Conservation (phyloP, 1,284 basidiomycete species). For the Volvariella volvacea region DNA sequence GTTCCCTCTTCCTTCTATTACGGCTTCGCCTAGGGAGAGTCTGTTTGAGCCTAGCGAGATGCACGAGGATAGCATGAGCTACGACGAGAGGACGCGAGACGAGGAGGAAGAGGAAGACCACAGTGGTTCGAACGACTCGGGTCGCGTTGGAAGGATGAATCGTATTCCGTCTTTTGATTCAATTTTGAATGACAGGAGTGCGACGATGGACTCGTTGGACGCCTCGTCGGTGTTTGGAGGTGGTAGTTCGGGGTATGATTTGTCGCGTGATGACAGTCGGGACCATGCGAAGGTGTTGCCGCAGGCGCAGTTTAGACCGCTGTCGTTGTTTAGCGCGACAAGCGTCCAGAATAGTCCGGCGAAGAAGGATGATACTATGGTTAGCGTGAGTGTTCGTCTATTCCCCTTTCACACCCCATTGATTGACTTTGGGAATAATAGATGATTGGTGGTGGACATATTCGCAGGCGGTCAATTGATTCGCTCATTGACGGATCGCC, state of each 20-base stretch:
- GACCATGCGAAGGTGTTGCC: constrained; percentile 22
- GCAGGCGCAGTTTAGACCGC: constrained; percentile 49
- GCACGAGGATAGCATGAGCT: too few relatives aligned
- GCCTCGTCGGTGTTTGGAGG: constrained; percentile 70
- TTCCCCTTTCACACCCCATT: constrained; percentile 3
- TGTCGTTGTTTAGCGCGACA: constrained; percentile 53
- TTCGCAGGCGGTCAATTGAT: constrained; percentile 59
- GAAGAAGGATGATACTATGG: constrained; percentile 74
- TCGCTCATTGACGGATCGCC: constrained; percentile 68
- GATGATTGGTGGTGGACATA: constrained; percentile 74
- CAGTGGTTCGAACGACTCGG: constrained; percentile 2
- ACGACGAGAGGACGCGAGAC: too few relatives aligned
- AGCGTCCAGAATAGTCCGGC: constrained; percentile 45
- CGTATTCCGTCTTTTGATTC: not conserved
- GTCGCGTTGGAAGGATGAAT: too few relatives aligned
- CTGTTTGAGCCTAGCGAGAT: constrained; percentile 38
- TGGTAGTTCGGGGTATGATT: too few relatives aligned
- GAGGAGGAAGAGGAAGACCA: not conserved
- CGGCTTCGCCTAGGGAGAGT: constrained; percentile 52
- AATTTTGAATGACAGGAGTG: constrained; percentile 23
- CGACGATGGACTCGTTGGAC: constrained; percentile 15
- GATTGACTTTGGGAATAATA: constrained; percentile 17
- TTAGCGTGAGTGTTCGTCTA: constrained; percentile 43
- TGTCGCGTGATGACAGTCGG: too few relatives aligned
- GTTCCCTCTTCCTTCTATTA: constrained; percentile 58